Percentiles rank a stretch among this genome's conserved stretches.
These are phyloP conservation scores for Talaromyces wortmannii DNA, from an alignment of 495 filamentous ascomycete species.

Conservation along the genomic window DNA sequence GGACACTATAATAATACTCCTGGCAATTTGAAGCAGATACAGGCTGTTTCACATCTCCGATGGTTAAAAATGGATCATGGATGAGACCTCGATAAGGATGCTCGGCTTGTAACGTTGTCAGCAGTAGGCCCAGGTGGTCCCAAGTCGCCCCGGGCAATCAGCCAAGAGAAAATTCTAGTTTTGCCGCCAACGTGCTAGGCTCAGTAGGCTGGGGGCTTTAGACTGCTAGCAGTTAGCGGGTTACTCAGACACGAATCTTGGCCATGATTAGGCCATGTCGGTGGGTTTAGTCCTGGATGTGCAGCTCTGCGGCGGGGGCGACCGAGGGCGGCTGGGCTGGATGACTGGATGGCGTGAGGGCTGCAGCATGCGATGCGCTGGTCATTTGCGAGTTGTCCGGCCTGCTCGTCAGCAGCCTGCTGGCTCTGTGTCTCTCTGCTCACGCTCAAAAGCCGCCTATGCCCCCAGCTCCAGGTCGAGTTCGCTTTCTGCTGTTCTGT, in stretches of 20 bases:
- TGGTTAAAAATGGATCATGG: too few relatives aligned
- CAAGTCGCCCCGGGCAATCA: too few relatives aligned
- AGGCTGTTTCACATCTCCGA: too few relatives aligned
- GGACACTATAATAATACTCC: too few relatives aligned
- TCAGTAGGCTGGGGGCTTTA: too few relatives aligned
- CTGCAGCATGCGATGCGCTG: conserved; percentile 7
- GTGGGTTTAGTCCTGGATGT: not conserved
- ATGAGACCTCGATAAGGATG: too few relatives aligned
- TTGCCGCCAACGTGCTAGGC: too few relatives aligned
- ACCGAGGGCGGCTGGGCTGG: not conserved
- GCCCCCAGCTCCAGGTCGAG: not conserved
- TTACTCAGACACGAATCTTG: not conserved
- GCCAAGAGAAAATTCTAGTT: too few relatives aligned
- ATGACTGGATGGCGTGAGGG: not conserved
- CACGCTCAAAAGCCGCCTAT: not conserved
- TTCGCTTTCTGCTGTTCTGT: not conserved
- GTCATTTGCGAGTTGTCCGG: conserved; percentile 6
- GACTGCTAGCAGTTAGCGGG: too few relatives aligned
- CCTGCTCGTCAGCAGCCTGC: not conserved
- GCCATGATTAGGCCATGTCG: not conserved
- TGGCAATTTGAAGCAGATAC: too few relatives aligned
- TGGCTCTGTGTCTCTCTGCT: not conserved
- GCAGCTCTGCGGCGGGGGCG: not conserved
- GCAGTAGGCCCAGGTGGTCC: too few relatives aligned
- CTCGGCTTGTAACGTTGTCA: too few relatives aligned